Evolutionary conservation across 768 basidiomycete genomes (phyloP).

Genomic region (Phaffia tasmanica): DNA sequence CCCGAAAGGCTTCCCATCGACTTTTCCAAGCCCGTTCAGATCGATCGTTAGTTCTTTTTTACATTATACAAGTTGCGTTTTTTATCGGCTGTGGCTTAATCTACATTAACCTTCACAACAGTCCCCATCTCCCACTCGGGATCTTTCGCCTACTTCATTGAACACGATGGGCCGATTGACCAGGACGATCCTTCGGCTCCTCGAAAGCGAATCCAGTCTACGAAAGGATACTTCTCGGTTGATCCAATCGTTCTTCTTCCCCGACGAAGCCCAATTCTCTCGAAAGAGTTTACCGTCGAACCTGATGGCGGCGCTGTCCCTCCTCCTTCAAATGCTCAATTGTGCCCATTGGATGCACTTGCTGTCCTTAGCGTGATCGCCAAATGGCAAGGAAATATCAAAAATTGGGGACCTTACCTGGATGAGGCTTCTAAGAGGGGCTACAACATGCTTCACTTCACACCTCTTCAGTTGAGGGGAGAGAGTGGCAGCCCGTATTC

Average conservation of each 20-base stretch:
- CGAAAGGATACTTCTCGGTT: slow-evolving; percentile 90
- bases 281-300: slow-evolving; percentile 30
- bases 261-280: slow-evolving; percentile 62
- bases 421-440: slow-evolving; percentile 75
- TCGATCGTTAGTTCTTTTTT: slow-evolving; percentile 47
- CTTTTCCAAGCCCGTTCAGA: slow-evolving; percentile 79
- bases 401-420: slow-evolving; percentile 67
- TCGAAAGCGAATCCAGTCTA: slow-evolving; percentile 60
- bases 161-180: slow-evolving; percentile 52
- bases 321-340: slow-evolving; percentile 1
- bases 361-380: slow-evolving; percentile 82
- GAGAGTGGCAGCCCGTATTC: slow-evolving; percentile 86
- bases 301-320: slow-evolving; percentile 14
- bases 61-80: background rate
- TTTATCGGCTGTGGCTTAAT: background rate
- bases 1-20: slow-evolving; percentile 60
- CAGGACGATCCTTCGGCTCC: slow-evolving; percentile 31
- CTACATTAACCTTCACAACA: background rate
- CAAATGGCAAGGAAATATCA: slow-evolving; percentile 91
- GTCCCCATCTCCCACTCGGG: slow-evolving; percentile 92
- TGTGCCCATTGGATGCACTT: slow-evolving; percentile 72
- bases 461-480: slow-evolving; percentile 85
- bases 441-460: slow-evolving; percentile 97
- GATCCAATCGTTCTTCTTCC: slow-evolving; percentile 76
- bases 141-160: slow-evolving; percentile 89